These are phyloP conservation scores for Hondaea fermentalgiana DNA, from an alignment of 108 stramenopile species.

Conservation along the genomic window DNA sequence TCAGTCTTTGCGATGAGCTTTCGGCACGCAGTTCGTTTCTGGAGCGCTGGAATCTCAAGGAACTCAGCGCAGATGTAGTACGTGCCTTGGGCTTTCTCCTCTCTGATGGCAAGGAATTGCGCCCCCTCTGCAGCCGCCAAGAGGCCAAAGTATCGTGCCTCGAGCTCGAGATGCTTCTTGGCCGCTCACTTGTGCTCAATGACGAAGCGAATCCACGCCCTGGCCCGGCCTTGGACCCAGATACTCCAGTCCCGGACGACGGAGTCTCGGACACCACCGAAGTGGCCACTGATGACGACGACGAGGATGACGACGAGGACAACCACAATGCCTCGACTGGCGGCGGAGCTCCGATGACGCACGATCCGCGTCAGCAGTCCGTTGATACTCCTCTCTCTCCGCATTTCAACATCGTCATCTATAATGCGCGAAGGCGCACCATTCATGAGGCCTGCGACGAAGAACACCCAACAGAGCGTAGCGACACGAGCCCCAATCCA, in stretches of 20 bases:
- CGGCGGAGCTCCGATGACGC: too few relatives aligned
- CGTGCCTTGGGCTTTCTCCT: not conserved
- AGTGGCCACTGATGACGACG: not conserved
- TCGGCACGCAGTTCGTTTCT: not conserved
- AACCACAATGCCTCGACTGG: not conserved
- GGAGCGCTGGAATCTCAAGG: not conserved
- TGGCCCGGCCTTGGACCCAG: not conserved
- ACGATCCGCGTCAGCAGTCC: too few relatives aligned
- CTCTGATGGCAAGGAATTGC: not conserved
- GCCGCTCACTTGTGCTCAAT: not conserved
- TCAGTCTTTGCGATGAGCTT: not conserved
- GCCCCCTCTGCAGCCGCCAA: not conserved
- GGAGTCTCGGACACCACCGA: not conserved
- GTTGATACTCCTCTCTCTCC: too few relatives aligned
- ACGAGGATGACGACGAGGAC: not conserved
- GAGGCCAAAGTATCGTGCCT: not conserved
- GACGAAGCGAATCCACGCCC: not conserved
- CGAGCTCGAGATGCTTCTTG: not conserved
- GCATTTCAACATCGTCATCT: not conserved
- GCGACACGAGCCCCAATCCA: too few relatives aligned
- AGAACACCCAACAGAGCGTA: too few relatives aligned
- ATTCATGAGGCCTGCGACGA: too few relatives aligned
- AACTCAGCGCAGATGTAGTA: not conserved
- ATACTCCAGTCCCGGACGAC: not conserved
- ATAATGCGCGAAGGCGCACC: too few relatives aligned